These are phyloP conservation scores for Kodamaea lidongshanica DNA, from an alignment of 805 yeast species.

Conservation along the genomic window DNA sequence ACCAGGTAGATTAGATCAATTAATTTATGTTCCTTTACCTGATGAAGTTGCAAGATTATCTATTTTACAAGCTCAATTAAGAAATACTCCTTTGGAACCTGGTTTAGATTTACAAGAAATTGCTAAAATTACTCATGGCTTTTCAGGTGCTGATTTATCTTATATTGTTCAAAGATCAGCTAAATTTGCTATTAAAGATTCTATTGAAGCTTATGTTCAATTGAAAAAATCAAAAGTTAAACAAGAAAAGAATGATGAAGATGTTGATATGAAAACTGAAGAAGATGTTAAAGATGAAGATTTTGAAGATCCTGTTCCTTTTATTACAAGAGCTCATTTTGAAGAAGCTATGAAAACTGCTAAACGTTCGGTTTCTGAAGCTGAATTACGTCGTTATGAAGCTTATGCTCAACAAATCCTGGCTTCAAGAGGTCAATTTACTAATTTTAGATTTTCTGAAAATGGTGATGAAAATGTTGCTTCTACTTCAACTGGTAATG, in stretches of 20 bases:
- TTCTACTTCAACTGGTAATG: slow-evolving; percentile 13
- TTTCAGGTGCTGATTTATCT: slow-evolving; percentile 97
- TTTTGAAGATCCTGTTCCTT: slow-evolving; percentile 93
- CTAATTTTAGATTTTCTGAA: slow-evolving; percentile 80
- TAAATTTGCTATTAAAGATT: slow-evolving; percentile 95
- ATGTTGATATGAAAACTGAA: slow-evolving; percentile 46
- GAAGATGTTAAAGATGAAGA: slow-evolving; percentile 52
- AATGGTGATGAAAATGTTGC: slow-evolving; percentile 11
- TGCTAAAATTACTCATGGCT: slow-evolving; percentile 92
- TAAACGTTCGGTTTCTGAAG: slow-evolving; percentile 92
- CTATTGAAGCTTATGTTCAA: slow-evolving; percentile 71
- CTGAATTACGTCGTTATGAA: slow-evolving; percentile 97
- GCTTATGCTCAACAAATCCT: slow-evolving; percentile 96
- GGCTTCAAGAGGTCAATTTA: slow-evolving; percentile 91
- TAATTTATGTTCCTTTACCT: slow-evolving; percentile 97
- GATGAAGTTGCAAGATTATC: slow-evolving; percentile 92
- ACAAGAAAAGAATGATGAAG: slow-evolving; percentile 41
- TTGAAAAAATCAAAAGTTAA: slow-evolving; percentile 36
- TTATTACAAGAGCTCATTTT: slow-evolving; percentile 84
- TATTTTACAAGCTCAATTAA: slow-evolving; percentile 89
- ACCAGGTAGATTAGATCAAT: slow-evolving; percentile 98
- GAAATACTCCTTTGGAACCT: slow-evolving; percentile 98
- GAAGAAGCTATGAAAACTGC: slow-evolving; percentile 99
- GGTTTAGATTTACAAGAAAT: slow-evolving; percentile 84
- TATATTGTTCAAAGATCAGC: slow-evolving; percentile 98